A percentile compares a stretch with the other conserved stretches of the same genome.
Conservation (phyloP, 441 rosid species). For the Lepidium campestre region DNA sequence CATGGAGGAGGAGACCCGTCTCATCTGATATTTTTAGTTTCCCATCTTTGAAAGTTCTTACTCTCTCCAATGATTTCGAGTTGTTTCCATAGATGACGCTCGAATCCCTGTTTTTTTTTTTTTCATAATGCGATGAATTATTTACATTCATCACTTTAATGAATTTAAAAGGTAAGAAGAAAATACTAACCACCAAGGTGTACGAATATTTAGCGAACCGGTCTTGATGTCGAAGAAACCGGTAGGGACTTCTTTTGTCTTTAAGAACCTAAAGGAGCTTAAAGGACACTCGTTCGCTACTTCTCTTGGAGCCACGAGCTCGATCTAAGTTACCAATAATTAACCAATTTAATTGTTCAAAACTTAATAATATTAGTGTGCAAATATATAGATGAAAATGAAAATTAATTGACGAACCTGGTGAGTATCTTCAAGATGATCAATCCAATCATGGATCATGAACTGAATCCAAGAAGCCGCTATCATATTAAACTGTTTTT, state of each 20-base stretch:
- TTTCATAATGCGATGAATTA: neutral
- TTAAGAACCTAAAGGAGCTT: slow-evolving; percentile 44
- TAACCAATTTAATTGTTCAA: neutral
- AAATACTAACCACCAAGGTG: slow-evolving; percentile 67
- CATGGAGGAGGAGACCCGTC: slow-evolving; percentile 46
- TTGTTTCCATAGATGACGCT: slow-evolving; percentile 63
- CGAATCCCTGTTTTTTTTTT: slow-evolving; percentile 49
- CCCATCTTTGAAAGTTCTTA: slow-evolving; percentile 63
- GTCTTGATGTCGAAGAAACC: slow-evolving; percentile 46
- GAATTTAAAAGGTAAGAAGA: neutral
- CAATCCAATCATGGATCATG: slow-evolving; percentile 84
- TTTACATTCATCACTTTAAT: neutral
- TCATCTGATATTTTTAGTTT: slow-evolving; percentile 51
- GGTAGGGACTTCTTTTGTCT: slow-evolving; percentile 52
- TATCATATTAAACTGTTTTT: slow-evolving; percentile 65
- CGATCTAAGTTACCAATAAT: slow-evolving; percentile 29
- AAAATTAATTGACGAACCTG: slow-evolving; percentile 31
- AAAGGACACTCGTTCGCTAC: slow-evolving; percentile 53
- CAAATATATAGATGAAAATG: neutral
- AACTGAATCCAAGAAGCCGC: slow-evolving; percentile 79
- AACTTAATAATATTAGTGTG: neutral
- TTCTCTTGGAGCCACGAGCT: slow-evolving; percentile 50
- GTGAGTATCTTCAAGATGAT: slow-evolving; percentile 60
- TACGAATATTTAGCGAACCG: slow-evolving; percentile 47
- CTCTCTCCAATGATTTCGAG: slow-evolving; percentile 29